Evolutionary conservation across 208 protist species (phyloP).

Genomic region (Polymyxa betae): DNA sequence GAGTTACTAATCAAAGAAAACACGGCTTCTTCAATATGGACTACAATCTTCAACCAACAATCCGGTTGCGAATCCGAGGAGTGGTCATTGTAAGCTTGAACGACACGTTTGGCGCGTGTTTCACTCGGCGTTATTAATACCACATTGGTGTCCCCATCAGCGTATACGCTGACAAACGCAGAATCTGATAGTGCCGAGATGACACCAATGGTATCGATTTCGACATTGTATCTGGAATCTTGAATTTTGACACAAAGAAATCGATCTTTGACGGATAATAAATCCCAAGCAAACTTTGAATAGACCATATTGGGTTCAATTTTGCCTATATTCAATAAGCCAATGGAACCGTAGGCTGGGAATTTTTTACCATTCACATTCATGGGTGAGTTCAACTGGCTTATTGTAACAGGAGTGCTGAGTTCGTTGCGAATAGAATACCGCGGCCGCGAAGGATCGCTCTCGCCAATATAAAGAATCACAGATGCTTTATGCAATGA

Average conservation of each 20-base stretch:
- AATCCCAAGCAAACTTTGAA: slow-evolving; percentile 18
- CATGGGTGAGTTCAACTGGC: background rate
- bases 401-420: background rate
- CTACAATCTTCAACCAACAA: background rate
- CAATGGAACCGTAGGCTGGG: too few species aligned
- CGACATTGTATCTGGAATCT: background rate
- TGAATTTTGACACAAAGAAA: background rate
- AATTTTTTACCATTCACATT: background rate
- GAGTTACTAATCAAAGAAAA: background rate
- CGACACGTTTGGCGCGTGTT: background rate
- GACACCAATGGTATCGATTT: slow-evolving; percentile 13
- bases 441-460: slow-evolving; percentile 10
- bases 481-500: background rate
- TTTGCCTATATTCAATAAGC: background rate
- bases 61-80: background rate
- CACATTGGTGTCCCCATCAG: slow-evolving; percentile 21
- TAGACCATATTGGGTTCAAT: background rate
- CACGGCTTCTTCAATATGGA: background rate
- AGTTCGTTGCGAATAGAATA: slow-evolving; percentile 28
- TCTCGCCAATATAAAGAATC: slow-evolving; percentile 5
- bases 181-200: background rate
- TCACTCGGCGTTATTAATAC: slow-evolving; percentile 16
- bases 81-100: background rate
- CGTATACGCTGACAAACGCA: background rate
- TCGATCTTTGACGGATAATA: background rate